phyloP scores from a whole-genome alignment of 139 green algal genomes.

The Zygnema circumcarinatum region DNA sequence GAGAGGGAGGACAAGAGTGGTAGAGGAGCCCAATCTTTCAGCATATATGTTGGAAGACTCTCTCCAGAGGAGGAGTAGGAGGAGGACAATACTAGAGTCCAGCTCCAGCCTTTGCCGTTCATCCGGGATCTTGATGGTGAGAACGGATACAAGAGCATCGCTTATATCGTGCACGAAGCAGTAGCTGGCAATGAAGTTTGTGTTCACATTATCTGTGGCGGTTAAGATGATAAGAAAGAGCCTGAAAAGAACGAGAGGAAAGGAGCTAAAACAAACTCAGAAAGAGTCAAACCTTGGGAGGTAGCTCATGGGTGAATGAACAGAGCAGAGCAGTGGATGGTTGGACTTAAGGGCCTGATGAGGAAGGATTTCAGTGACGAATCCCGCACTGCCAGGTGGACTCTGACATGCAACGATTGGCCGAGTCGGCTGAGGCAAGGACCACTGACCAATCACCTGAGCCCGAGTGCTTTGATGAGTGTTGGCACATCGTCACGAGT shows the following conservation, averaged over 20 bases:
- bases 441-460: slow-evolving; percentile 32
- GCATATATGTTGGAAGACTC: slow-evolving; percentile 49
- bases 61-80: slow-evolving; percentile 55
- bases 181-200: slow-evolving; percentile 44
- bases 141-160: slow-evolving; percentile 36
- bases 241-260: slow-evolving; percentile 11
- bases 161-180: slow-evolving; percentile 43
- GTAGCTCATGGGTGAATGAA: too few species aligned
- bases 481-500: slow-evolving; percentile 28
- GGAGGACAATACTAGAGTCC: slow-evolving; percentile 35
- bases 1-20: slow-evolving; percentile 21
- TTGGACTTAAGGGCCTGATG: too few species aligned
- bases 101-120: slow-evolving; percentile 44
- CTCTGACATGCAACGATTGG: too few species aligned
- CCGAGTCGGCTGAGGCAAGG: neutral
- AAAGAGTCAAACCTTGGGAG: slow-evolving; percentile 13
- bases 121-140: slow-evolving; percentile 37
- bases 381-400: too few species aligned
- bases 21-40: slow-evolving; percentile 3
- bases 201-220: slow-evolving; percentile 45
- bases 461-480: slow-evolving; percentile 48
- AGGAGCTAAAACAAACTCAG: neutral
- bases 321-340: too few species aligned
- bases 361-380: too few species aligned
- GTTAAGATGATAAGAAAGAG: slow-evolving; percentile 52